A percentile compares a stretch with the other conserved stretches of the same genome.
Conservation (phyloP, 345 rosid species). For the Leavenworthia alabamica region DNA sequence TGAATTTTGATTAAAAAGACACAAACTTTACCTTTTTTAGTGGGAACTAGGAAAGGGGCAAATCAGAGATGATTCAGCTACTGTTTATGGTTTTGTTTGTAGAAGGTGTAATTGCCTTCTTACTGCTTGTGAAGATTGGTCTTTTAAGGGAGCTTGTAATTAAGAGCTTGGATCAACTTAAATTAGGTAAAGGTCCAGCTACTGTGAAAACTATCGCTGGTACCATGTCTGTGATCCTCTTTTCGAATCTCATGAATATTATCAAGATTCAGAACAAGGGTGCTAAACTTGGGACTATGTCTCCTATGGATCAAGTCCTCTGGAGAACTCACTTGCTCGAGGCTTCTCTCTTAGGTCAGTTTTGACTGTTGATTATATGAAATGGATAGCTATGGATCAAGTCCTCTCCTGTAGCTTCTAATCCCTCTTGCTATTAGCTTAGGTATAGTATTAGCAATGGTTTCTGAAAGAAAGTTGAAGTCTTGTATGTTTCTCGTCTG, state of each 20-base stretch:
- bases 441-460: not conserved
- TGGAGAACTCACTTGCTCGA: slow-evolving; percentile 96
- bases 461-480: not conserved
- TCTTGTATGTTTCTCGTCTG: not conserved
- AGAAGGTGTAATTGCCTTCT: slow-evolving; percentile 62
- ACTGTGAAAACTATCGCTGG: slow-evolving; percentile 79
- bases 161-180: slow-evolving; percentile 72
- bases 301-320: slow-evolving; percentile 95
- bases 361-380: not conserved
- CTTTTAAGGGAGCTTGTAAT: slow-evolving; percentile 83
- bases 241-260: slow-evolving; percentile 69
- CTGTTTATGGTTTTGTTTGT: slow-evolving; percentile 65
- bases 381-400: no score
- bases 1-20: slow-evolving; percentile 11
- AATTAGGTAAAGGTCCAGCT: slow-evolving; percentile 76
- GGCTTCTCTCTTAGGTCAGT: slow-evolving; percentile 84
- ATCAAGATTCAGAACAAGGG: slow-evolving; percentile 92
- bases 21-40: slow-evolving; percentile 1
- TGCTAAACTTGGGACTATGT: slow-evolving; percentile 88
- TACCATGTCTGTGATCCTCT: slow-evolving; percentile 70
- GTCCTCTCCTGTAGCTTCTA: not conserved
- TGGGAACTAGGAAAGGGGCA: not conserved
- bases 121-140: slow-evolving; percentile 67
- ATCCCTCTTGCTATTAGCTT: not conserved
- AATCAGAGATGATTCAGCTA: slow-evolving; percentile 70